Percentiles rank a stretch among this genome's conserved stretches.
Conservation (phyloP, 257 asterid species). For the Nicotiana obtusifolia region DNA sequence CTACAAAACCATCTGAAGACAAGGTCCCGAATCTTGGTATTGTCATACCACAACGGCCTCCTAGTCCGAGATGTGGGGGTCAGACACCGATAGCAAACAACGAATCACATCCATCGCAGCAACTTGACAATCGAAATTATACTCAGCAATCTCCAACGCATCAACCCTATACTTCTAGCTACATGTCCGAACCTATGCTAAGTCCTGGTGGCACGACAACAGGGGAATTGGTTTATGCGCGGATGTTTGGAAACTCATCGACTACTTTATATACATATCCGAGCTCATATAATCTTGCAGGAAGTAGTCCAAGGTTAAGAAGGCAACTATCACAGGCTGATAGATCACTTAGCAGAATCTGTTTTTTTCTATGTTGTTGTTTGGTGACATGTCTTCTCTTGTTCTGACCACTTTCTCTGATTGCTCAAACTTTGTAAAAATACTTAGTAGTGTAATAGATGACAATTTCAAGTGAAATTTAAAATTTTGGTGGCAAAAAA, state of each 20-base stretch:
- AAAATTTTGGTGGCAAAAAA: too few relatives aligned
- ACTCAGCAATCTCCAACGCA: slow-evolving; percentile 15
- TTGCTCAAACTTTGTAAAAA: not conserved
- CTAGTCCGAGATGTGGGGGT: slow-evolving; percentile 32
- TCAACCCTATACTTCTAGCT: not conserved
- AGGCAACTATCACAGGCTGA: slow-evolving; percentile 41
- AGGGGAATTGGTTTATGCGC: slow-evolving; percentile 51
- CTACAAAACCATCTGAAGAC: slow-evolving; percentile 25
- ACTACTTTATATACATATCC: slow-evolving; percentile 37
- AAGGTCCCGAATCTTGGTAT: slow-evolving; percentile 18
- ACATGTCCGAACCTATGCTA: slow-evolving; percentile 16
- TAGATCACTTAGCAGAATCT: slow-evolving; percentile 50
- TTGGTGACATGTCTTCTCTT: slow-evolving; percentile 46
- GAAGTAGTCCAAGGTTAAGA: slow-evolving; percentile 44
- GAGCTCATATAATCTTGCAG: slow-evolving; percentile 32
- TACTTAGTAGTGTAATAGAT: not conserved
- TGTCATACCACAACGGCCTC: slow-evolving; percentile 47
- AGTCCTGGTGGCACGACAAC: slow-evolving; percentile 13
- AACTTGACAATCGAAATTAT: slow-evolving; percentile 22
- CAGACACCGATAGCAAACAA: not conserved
- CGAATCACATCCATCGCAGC: slow-evolving; percentile 15
- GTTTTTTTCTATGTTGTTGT: slow-evolving; percentile 54
- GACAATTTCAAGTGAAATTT: too few relatives aligned
- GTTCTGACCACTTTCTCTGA: slow-evolving; percentile 24
- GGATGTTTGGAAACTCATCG: slow-evolving; percentile 49